Evolutionary conservation across 208 protist species (phyloP).

Genomic region (Trichomonas tenax): DNA sequence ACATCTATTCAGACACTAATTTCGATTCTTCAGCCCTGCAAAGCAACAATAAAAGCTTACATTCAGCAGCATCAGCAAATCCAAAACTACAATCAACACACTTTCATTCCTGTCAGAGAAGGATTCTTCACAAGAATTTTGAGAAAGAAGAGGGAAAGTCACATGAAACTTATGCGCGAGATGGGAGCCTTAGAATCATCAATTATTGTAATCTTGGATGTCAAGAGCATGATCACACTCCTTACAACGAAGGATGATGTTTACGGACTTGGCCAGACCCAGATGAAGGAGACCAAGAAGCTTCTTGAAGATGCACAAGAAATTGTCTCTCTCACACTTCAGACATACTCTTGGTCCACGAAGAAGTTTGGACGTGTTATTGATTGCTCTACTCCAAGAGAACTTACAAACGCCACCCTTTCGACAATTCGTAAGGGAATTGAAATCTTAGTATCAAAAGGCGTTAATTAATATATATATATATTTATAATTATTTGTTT

Average conservation of each 20-base stretch:
- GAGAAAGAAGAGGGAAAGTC: neutral
- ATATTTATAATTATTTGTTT: neutral
- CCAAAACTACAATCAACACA: neutral
- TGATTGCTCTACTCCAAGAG: neutral
- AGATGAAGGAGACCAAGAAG: neutral
- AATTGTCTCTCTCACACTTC: neutral
- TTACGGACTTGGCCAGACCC: neutral
- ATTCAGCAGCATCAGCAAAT: neutral
- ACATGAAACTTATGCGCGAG: neutral
- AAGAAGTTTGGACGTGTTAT: neutral
- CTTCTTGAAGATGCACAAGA: neutral
- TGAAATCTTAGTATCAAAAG: neutral
- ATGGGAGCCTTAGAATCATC: neutral
- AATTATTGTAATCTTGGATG: neutral
- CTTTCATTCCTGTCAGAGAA: neutral
- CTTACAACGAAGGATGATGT: neutral
- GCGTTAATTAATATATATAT: neutral
- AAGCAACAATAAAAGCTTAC: neutral
- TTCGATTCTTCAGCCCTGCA: neutral
- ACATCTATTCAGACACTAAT: neutral
- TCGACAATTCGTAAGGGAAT: neutral
- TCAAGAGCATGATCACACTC: neutral
- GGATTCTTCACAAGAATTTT: neutral
- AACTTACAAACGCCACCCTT: neutral
- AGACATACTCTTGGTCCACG: neutral